Evolutionary conservation across 2,329 filamentous ascomycete genomes (phyloP).

Genomic region (Claviceps humidiphila): DNA sequence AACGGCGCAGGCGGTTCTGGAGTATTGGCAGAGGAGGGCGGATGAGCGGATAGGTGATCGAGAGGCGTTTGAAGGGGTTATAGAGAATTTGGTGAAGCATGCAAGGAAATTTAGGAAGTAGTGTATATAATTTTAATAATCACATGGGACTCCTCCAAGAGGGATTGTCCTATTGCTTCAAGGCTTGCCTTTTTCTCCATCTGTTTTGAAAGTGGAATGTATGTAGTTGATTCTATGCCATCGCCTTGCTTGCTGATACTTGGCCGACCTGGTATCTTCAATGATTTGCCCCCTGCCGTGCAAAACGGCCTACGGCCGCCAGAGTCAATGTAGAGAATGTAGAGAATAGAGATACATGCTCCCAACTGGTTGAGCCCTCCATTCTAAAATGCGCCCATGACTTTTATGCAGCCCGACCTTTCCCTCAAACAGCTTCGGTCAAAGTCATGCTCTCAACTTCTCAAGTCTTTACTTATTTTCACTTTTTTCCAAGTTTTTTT

Average conservation of each 20-base stretch:
- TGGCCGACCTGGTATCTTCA: too few species aligned
- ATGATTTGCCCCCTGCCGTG: not conserved
- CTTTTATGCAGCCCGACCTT: not conserved
- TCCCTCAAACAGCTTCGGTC: not conserved
- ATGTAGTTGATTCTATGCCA: too few species aligned
- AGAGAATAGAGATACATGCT: not conserved
- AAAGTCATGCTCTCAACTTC: too few species aligned
- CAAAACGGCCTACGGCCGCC: not conserved
- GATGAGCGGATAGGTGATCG: conserved; percentile 83
- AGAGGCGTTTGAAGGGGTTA: conserved; percentile 89
- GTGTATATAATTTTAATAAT: not conserved
- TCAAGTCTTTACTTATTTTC: not conserved
- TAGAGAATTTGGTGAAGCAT: conserved; percentile 91
- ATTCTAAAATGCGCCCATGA: not conserved
- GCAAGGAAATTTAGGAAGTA: conserved; percentile 73
- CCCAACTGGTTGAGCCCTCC: not conserved
- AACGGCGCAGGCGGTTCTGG: conserved; percentile 63
- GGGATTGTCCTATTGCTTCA: too few species aligned
- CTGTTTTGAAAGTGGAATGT: too few species aligned
- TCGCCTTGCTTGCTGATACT: too few species aligned
- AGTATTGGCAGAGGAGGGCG: conserved; percentile 76
- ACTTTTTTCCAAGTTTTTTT: not conserved
- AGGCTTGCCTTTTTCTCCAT: too few species aligned
- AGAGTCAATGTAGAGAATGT: not conserved
- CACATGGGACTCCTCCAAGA: too few species aligned